Conservation (phyloP, 495 filamentous ascomycete species). For the Aspergillus sclerotioniger region DNA sequence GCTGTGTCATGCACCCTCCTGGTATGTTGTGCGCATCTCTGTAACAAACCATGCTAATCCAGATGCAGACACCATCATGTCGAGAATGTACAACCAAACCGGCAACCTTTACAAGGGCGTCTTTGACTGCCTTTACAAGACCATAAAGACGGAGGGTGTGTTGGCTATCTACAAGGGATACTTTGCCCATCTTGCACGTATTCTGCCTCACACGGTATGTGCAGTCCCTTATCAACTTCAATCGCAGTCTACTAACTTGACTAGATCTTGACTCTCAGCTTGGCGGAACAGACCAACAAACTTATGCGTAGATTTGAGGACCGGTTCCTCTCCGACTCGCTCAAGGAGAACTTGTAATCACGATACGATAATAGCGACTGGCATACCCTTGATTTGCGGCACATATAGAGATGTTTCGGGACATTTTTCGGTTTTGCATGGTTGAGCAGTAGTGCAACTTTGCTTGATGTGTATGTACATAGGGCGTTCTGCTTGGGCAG, state of each 20-base stretch:
- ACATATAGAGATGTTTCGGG: slow-evolving; percentile 2
- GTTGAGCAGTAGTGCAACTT: not conserved
- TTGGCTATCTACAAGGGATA: slow-evolving; percentile 98
- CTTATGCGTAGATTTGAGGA: slow-evolving; percentile 75
- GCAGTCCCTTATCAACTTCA: not conserved
- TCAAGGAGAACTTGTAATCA: slow-evolving; percentile 47
- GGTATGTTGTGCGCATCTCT: slow-evolving; percentile 46
- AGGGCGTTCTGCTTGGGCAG: slow-evolving; percentile 21
- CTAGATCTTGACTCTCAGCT: slow-evolving; percentile 80
- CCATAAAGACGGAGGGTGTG: slow-evolving; percentile 84
- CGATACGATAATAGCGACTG: slow-evolving; percentile 1
- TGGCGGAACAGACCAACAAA: slow-evolving; percentile 98
- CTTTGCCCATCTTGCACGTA: slow-evolving; percentile 90
- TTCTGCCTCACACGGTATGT: slow-evolving; percentile 84
- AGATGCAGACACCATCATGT: slow-evolving; percentile 89
- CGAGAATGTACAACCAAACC: slow-evolving; percentile 97
- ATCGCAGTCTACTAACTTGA: slow-evolving; percentile 6
- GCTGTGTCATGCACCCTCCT: slow-evolving; percentile 96
- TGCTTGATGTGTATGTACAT: slow-evolving; percentile 13
- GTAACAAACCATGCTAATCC: slow-evolving; percentile 16
- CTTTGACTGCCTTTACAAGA: slow-evolving; percentile 89
- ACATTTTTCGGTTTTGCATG: slow-evolving; percentile 1
- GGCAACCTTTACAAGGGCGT: slow-evolving; percentile 92
- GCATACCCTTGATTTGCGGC: not conserved
- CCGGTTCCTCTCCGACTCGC: slow-evolving; percentile 53